Evolutionary conservation across 495 filamentous ascomycete species (phyloP).

Genomic region (Massariosphaeria phaeospora): DNA sequence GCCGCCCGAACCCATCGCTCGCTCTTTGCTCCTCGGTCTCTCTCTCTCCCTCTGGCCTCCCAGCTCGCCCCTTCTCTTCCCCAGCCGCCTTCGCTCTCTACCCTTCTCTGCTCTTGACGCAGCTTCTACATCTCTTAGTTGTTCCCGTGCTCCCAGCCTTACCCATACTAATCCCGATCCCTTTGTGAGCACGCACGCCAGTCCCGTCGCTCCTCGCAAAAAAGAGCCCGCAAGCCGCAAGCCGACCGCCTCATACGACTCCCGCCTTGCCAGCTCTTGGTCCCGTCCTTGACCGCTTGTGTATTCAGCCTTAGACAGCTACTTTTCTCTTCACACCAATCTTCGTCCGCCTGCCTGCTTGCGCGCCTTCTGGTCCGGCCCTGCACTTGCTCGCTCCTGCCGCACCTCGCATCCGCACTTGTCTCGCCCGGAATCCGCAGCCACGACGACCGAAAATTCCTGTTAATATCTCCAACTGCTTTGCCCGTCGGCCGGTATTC

Average conservation of each 20-base stretch:
- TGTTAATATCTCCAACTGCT: constrained; percentile 22
- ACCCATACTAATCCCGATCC: constrained; percentile 20
- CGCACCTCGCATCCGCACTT: constrained; percentile 12
- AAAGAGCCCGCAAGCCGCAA: constrained; percentile 27
- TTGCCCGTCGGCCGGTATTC: constrained; percentile 22
- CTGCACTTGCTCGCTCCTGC: constrained; percentile 5
- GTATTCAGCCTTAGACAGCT: constrained; percentile 8
- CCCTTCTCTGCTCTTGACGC: constrained; percentile 30
- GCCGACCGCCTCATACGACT: constrained; percentile 11
- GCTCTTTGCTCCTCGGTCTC: constrained; percentile 39
- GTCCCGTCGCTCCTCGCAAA: constrained; percentile 29
- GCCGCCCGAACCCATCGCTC: constrained; percentile 47
- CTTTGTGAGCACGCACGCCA: constrained; percentile 30
- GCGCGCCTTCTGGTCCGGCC: neutral
- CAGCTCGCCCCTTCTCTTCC: constrained; percentile 35
- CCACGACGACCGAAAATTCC: neutral
- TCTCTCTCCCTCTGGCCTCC: constrained; percentile 27
- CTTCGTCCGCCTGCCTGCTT: neutral
- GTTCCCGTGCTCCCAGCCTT: constrained; percentile 18
- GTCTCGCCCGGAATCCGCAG: neutral
- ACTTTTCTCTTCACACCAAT: constrained; percentile 16
- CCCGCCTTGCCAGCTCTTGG: constrained; percentile 18
- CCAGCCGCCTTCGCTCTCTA: constrained; percentile 3
- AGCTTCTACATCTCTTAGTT: constrained; percentile 31
- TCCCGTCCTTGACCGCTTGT: constrained; percentile 24